Evolutionary conservation across 2,329 filamentous ascomycete genomes (phyloP), one percentile per base, ranked within the genome.

Genomic region (Cryphonectria parasitica): DNA sequence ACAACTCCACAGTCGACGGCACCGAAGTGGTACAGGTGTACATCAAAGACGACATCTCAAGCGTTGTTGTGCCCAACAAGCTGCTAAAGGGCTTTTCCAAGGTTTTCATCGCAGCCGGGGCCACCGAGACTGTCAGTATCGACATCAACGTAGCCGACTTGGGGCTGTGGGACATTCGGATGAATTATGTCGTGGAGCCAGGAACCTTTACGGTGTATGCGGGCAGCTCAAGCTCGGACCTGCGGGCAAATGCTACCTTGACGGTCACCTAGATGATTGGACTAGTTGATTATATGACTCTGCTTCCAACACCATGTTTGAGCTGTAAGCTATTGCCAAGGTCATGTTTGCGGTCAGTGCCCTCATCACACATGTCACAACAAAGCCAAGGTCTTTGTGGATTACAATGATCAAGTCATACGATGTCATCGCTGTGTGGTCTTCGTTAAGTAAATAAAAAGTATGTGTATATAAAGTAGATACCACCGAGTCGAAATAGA

Each of bases 121-220:
- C 88, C 77, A 91, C 86, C 0, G 82, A 86, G 74, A 86, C 78
- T 7, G 82, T 86, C 52, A 75, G 80, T 45, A 82, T 91, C 36
- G 82, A 85, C 45, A 75, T 84, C 65, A 83, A 86, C 72, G 89
- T 91, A 77, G 84, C 88, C 15, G 77, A 86, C 34, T 82, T 90
- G 73, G 85, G 85, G 13, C 81, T 89, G 1, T 90, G 88, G 62
- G 81, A 90, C 77, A 87, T 83, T 0, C 84, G 84, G 72, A 91
- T 92, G 89, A 81, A 90, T 78, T 93, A 93, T 78, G 89, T 92
- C 34, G 91, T 94, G 52, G 92, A 94, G 83, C 87, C 87, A 3
- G 91, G 91, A 1, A 85, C 90, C 56, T 94, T 93, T 77, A 79
- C 84, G 6, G 81, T 92, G 13, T 82, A 85, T 68, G 86, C 91